Conservation (phyloP, 1,139 yeast genomes). For the Geotrichum reessii region DNA sequence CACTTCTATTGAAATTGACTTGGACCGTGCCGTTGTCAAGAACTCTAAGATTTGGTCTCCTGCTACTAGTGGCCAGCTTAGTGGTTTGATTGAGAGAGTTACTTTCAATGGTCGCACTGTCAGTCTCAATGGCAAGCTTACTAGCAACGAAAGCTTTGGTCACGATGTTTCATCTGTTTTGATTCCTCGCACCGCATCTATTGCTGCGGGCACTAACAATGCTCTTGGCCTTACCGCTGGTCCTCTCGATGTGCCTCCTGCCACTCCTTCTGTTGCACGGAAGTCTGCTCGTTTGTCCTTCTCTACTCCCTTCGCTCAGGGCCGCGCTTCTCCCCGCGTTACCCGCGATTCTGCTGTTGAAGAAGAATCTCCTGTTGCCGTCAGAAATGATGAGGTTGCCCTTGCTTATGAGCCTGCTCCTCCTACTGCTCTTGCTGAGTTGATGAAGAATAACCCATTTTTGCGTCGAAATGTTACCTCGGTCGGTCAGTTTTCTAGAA, state of each 20-base stretch:
- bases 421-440: conserved; percentile 65
- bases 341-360: conserved; percentile 33
- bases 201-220: conserved; percentile 15
- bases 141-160: conserved; percentile 57
- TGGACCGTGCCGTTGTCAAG: conserved; percentile 59
- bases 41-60: conserved; percentile 49
- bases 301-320: conserved; percentile 12
- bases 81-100: conserved; percentile 87
- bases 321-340: conserved; percentile 14
- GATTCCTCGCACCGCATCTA: conserved; percentile 21
- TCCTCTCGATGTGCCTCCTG: conserved; percentile 18
- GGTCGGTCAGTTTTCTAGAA: conserved; percentile 78
- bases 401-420: conserved; percentile 54
- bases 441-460: conserved; percentile 85
- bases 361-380: conserved; percentile 36
- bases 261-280: conserved; percentile 15
- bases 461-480: conserved; percentile 81
- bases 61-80: conserved; percentile 43
- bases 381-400: conserved; percentile 23
- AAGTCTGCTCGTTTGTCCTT: conserved; percentile 38
- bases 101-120: conserved; percentile 71
- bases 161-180: conserved; percentile 33
- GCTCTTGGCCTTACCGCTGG: conserved; percentile 6
- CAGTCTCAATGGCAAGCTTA: conserved; percentile 73
- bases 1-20: conserved; percentile 69